Conservation (phyloP, 2,329 filamentous ascomycete genomes). For the Penicillium verrucosum region DNA sequence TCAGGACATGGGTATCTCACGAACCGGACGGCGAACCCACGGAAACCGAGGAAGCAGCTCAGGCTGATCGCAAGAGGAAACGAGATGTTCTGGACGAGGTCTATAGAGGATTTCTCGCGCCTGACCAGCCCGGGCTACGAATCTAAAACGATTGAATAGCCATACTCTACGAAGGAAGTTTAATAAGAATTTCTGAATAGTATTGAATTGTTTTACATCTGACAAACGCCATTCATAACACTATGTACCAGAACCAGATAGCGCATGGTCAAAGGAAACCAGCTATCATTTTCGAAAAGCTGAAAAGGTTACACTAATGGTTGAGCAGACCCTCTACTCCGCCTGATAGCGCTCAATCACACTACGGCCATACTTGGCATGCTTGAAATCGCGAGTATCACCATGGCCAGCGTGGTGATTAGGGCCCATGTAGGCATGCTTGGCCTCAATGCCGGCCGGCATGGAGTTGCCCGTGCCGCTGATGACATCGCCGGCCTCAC, state of each 20-base stretch:
- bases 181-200: neutral
- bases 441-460: constrained; percentile 39
- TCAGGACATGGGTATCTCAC: constrained; percentile 71
- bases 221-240: constrained; percentile 1
- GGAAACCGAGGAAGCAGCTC: constrained; percentile 50
- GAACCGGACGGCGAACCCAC: constrained; percentile 48
- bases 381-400: constrained; percentile 38
- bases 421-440: constrained; percentile 26
- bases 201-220: neutral
- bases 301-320: neutral
- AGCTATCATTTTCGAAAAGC: neutral
- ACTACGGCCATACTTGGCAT: constrained; percentile 37
- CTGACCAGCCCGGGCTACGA: constrained; percentile 1
- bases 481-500: constrained; percentile 36
- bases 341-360: constrained; percentile 35
- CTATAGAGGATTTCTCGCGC: constrained; percentile 68
- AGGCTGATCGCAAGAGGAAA: constrained; percentile 60
- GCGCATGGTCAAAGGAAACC: neutral
- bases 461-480: constrained; percentile 43
- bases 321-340: neutral
- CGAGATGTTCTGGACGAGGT: constrained; percentile 76
- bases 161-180: neutral
- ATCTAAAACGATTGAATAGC: neutral
- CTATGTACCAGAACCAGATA: neutral
- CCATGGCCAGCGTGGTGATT: constrained; percentile 40